Evolutionary conservation across 768 basidiomycete genomes (phyloP), one percentile per base, ranked within the genome.

Genomic region (Pleurotus platypus): DNA sequence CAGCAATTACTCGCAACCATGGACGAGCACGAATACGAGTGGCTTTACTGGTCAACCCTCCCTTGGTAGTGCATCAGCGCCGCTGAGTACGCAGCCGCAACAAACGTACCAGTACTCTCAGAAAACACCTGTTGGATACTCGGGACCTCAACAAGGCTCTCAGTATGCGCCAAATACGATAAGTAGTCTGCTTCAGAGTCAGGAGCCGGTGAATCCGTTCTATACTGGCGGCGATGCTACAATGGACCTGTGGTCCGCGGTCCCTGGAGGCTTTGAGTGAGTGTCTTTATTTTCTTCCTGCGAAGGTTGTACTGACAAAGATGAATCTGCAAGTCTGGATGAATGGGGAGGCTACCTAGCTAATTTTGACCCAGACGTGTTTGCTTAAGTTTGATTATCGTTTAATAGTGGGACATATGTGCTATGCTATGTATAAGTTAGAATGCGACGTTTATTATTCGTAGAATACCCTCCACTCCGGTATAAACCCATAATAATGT

Each of bases 331-430:
- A 7, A 54, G 51, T 27, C 22, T 54, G 5, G 51, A 54, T 24
- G 51, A 54, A 22, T 54, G 51, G 51, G 51, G 51, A n/a, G 51
- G 51, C n/a, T 54, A 54, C 26, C 22, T 54, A 7, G 51, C 51
- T 20, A 54, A 6, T 12, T 54, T 54, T n/a, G 39, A 54, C 24
- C 12, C 49, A 16, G 48, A 57, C n/a, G 49, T 54, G 37, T 46
- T 37, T 12, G 27, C n/a, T 11, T 49, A 37, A 42, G 30, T 35
- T 38, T 30, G 46, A 26, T 39, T 20, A 49, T 49, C 5, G n/a
- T 18, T 49, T 22, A 35, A 35, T 35, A 35, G 30, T 35, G 30
- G 30, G 30, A 11, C 8, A 35, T 35, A 4, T 4, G 8, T 35
- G 30, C 30, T 35, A 35, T 35, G 30, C 30, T 35, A 35, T 35